Percentiles rank a stretch among this genome's conserved stretches.
phyloP scores from a whole-genome alignment of 2,329 filamentous ascomycete species.

The Xylaria sp. region DNA sequence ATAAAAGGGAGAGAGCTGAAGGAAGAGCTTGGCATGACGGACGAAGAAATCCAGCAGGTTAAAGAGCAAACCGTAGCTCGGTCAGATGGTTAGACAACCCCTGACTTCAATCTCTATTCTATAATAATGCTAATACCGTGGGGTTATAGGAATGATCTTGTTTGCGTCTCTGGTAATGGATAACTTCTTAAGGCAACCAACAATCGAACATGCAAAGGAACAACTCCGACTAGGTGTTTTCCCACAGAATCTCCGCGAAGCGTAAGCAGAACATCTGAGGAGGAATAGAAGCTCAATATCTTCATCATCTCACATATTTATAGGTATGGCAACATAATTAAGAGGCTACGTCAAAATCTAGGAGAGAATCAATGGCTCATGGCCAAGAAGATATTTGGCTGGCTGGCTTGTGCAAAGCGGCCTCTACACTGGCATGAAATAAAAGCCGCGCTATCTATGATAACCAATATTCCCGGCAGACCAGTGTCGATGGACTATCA shows the following conservation, averaged over 20 bases:
- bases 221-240: conserved; percentile 30
- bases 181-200: conserved; percentile 43
- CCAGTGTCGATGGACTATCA: conserved; percentile 40
- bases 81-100: conserved; percentile 16
- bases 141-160: conserved; percentile 48
- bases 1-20: conserved; percentile 8
- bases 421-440: conserved; percentile 56
- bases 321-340: conserved; percentile 49
- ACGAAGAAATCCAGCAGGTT: conserved; percentile 5
- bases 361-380: conserved; percentile 39
- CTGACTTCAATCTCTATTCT: neutral
- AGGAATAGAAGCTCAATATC: neutral
- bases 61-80: neutral
- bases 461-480: conserved; percentile 15
- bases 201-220: conserved; percentile 31
- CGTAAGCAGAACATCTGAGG: conserved; percentile 7
- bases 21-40: neutral
- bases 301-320: conserved; percentile 23
- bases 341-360: conserved; percentile 36
- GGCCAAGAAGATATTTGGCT: conserved; percentile 51
- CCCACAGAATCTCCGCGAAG: conserved; percentile 7
- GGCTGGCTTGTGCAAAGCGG: conserved; percentile 54
- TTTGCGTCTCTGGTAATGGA: conserved; percentile 49
- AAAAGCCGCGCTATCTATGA: conserved; percentile 50
- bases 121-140: neutral